Conservation (phyloP, 768 basidiomycete species). For the Termitomyces sp. region DNA sequence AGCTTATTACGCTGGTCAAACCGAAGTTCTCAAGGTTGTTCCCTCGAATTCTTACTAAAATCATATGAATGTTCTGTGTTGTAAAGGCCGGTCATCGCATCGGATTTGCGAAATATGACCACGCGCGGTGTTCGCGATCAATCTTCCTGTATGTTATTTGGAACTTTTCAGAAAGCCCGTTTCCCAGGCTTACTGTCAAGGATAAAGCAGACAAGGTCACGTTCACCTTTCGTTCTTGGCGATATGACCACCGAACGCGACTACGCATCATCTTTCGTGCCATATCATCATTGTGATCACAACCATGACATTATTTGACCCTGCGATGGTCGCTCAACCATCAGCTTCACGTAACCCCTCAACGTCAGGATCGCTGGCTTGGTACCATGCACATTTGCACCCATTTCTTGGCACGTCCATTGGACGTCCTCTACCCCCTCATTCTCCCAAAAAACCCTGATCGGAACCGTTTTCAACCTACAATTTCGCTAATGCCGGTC, state of each 20-base stretch:
- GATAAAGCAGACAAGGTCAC: neutral
- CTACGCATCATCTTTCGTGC: neutral
- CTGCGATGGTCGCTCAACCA: neutral
- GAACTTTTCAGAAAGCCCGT: neutral
- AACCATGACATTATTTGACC: neutral
- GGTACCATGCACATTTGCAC: neutral
- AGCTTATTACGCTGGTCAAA: neutral
- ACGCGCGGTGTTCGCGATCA: neutral
- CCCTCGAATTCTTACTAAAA: neutral
- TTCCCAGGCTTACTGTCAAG: neutral
- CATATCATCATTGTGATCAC: neutral
- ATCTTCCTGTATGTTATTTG: neutral
- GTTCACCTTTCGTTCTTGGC: neutral
- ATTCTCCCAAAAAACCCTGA: neutral
- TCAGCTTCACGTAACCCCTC: neutral
- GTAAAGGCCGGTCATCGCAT: neutral
- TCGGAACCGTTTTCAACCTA: neutral
- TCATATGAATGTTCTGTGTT: neutral
- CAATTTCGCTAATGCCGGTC: neutral
- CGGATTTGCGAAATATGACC: neutral
- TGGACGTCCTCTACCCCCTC: neutral
- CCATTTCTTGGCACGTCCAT: conserved; percentile 7
- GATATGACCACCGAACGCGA: neutral
- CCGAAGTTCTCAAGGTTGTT: no score
- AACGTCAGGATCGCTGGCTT: neutral